Percentiles rank a stretch among this genome's conserved stretches.
Evolutionary conservation across 2,329 filamentous ascomycete species (phyloP).

Genomic region (Alternaria hordeiaustralica): DNA sequence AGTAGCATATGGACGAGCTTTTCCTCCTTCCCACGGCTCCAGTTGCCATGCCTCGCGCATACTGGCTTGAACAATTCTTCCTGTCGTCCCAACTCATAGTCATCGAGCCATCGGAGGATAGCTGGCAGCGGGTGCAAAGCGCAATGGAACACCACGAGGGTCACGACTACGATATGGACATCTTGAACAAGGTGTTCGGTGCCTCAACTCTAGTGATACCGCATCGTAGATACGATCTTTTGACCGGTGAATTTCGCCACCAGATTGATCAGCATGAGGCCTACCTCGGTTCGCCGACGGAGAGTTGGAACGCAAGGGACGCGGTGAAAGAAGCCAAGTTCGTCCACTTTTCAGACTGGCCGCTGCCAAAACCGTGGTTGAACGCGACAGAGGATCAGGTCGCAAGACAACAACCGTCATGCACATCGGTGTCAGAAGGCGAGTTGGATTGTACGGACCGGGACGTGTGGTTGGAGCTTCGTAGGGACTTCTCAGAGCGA

Average conservation of each 20-base stretch:
- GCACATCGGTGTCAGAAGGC: neutral
- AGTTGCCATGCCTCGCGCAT: slow-evolving; percentile 72
- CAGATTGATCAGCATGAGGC: neutral
- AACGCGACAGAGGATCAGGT: neutral
- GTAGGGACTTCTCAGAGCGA: neutral
- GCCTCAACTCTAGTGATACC: neutral
- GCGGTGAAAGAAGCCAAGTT: slow-evolving; percentile 65
- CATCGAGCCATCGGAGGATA: slow-evolving; percentile 61
- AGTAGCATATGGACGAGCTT: slow-evolving; percentile 68
- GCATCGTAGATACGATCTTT: neutral
- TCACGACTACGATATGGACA: slow-evolving; percentile 3
- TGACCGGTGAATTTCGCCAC: neutral
- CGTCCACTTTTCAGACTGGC: slow-evolving; percentile 64
- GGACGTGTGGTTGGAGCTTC: neutral
- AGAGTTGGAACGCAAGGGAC: slow-evolving; percentile 63
- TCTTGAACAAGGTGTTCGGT: neutral
- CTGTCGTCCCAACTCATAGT: slow-evolving; percentile 66
- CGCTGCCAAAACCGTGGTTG: neutral
- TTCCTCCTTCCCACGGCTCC: slow-evolving; percentile 66
- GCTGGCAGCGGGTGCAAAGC: slow-evolving; percentile 50
- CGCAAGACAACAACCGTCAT: neutral
- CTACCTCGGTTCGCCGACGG: slow-evolving; percentile 53
- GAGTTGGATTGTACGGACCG: neutral
- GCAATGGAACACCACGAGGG: slow-evolving; percentile 16
- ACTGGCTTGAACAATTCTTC: slow-evolving; percentile 62